Evolutionary conservation across 441 rosid species (phyloP), one percentile per base, ranked within the genome.

Genomic region (Adansonia grandidieri): DNA sequence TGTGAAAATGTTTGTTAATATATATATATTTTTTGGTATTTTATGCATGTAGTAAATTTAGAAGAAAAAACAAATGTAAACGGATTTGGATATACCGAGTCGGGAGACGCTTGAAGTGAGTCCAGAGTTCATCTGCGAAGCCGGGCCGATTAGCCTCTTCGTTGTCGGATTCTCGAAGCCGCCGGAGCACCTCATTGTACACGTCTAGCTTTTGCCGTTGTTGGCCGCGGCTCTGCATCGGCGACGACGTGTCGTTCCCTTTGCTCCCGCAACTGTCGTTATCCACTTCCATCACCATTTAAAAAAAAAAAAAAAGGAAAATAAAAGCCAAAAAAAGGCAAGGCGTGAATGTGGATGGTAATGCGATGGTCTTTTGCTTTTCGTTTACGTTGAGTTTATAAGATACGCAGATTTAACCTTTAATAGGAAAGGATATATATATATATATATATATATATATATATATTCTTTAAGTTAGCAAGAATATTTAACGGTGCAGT

Each of bases 91-190:
- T 40, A 74, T 79, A 91, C 95, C 95, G 81, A 53, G 89, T 76
- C 2, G 95, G 95, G 72, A 91, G 92, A 50, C 93, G 93, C 76
- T 83, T 86, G 82, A 91, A 91, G 88, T 91, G 95, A 74, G 84
- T 48, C 95, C 91, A 91, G 54, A 91, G 92, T 17, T 89, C 89
- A 50, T 89, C 88, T 9, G 85, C 85, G 73, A 91, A 91, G 63
- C 79, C 80, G 54, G 91, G 85, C 56, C 48, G 83, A 82, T 78
- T 77, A 6, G 89, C 56, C 81, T 88, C 93, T 6, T 78, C 70
- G 74, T 57, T 75, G 57, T 60, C 74, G 9, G 91, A 85, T 44
- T 85, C 84, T 58, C 84, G 86, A 78, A 91, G 93, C 57, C 92
- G 89, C 71, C 91, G 86, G 74, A 89, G 82, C n/a, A 91, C 84